Evolutionary conservation across 1,284 basidiomycete genomes (phyloP), one percentile per base, ranked within the genome.

Genomic region (Fomes fomentarius): DNA sequence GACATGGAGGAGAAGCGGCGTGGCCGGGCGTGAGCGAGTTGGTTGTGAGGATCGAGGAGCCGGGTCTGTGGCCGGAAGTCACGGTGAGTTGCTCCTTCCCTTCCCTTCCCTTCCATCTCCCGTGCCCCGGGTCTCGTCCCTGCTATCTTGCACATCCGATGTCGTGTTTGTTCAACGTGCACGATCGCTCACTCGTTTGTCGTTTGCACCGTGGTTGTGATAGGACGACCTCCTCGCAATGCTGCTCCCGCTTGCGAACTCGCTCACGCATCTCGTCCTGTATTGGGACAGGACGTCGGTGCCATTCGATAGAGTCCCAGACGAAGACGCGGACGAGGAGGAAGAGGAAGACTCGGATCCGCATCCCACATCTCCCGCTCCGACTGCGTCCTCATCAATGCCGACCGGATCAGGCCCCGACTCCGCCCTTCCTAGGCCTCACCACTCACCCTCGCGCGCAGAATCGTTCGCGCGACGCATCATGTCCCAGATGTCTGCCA

Each of bases 31-130:
- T 56, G 31, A 56, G 46, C 28, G 54, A 53, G 45, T 46, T 60
- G 14, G 54, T 54, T 4, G 47, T 60, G 22, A 17, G 54, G 12
- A 30, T 60, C 21, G 58, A 56, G 39, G 58, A 60, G 54, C 51
- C 51, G 25, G 58, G 58, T 2, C 35, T 41, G 10, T 60, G 58
- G 58, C 12, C 21, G n/a, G 41, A 53, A 22, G 51, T 56, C 31
- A 60, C 58, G 45, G 58, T 60, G 45, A 49, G 53, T 52, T 24
- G 30, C 30, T 22, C 28, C 35, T 17, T 8, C 1, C 4, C 35
- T 38, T 5, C 35, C 15, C n/a, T 38, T n/a, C 31, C 12, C 35
- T n/a, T 17, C 9, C 8, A 37, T 14, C n/a, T 12, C 10, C 39
- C 19, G 4, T 17, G 31, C 24, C 7, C 19, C 5, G 37, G n/a